phyloP scores from a whole-genome alignment of 2,329 filamentous ascomycete species.

The Trichoderma breve region DNA sequence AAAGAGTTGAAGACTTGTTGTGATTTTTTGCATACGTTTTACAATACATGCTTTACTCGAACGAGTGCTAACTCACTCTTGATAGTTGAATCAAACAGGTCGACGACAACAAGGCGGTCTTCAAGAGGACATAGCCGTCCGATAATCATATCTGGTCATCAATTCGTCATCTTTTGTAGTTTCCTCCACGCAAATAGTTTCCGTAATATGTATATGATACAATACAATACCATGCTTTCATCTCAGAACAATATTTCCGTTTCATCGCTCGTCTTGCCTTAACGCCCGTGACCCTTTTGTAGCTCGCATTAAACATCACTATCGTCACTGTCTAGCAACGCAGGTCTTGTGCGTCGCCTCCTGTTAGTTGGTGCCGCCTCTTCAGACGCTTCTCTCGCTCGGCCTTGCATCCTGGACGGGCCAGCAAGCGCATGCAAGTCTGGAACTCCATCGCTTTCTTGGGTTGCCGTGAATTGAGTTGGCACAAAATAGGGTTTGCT shows the following conservation, averaged over 20 bases:
- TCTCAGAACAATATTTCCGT: background rate
- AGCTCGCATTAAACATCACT: slow-evolving; percentile 8
- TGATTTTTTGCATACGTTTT: background rate
- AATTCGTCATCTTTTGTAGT: background rate
- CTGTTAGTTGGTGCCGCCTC: slow-evolving; percentile 25
- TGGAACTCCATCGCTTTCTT: slow-evolving; percentile 42
- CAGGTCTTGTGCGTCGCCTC: slow-evolving; percentile 29
- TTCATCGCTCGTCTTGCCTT: background rate
- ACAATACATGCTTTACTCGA: background rate
- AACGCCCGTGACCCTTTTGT: background rate
- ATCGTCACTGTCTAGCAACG: slow-evolving; percentile 23
- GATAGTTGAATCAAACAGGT: background rate
- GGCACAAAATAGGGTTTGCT: slow-evolving; percentile 40
- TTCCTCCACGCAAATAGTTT: slow-evolving; percentile 23
- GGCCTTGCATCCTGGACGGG: background rate
- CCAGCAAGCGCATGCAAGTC: slow-evolving; percentile 34
- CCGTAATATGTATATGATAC: background rate
- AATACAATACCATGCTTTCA: background rate
- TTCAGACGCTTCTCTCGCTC: slow-evolving; percentile 15
- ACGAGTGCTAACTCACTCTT: slow-evolving; percentile 15
- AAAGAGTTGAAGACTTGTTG: slow-evolving; percentile 28
- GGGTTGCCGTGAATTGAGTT: slow-evolving; percentile 39
- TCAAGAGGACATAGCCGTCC: background rate
- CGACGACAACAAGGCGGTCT: background rate
- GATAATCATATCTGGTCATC: background rate